Evolutionary conservation across 2,329 filamentous ascomycete genomes (phyloP), one percentile per base, ranked within the genome.

Genomic region (Basipetospora chlamydospora): DNA sequence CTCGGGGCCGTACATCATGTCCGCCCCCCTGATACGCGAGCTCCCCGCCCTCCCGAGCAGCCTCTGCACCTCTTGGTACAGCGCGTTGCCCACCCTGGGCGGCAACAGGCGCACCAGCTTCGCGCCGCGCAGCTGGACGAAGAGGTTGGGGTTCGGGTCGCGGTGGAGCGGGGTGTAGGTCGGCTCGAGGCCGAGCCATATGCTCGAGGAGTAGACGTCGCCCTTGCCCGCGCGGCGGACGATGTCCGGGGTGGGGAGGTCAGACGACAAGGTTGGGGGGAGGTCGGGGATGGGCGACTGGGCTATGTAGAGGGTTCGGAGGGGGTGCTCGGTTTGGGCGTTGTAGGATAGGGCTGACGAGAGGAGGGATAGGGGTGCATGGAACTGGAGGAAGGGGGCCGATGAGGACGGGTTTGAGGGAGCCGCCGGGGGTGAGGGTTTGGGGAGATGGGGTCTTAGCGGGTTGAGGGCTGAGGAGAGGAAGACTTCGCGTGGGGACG

Each of bases 71-170:
- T 55, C 38, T 8, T 52, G 61, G 52, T 86, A 94, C 2, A 94
- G 52, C 1, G 48, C 55, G 32, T 69, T 59, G 1, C 90, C 90
- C 3, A 63, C 49, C 0, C 56, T 49, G 0, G 86, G 85, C 4
- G 65, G 59, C 40, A 88, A 64, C 10, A 95, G 52, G n/a, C 86
- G 67, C 12, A 95, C 63, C 0, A 60, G 53, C 56, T 98, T 98
- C 35, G 51, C 56, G 4, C 83, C 75, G 12, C 73, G 73, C 10
- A 96, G 56, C 56, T 98, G 90, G 31, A 83, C 73, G 52, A 96
- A 94, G 0, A 95, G 49, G 51, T 98, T 98, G 0, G 85, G 85
- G 48, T 96, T 96, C 1, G 90, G 90, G 49, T 98, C 90, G 38
- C 81, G 73, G 56, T 98, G 90, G 3, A 94, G 63, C 3, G 90